Evolutionary conservation across 1,139 yeast species (phyloP), one percentile per base, ranked within the genome.

Genomic region (Candida mesenterica): DNA sequence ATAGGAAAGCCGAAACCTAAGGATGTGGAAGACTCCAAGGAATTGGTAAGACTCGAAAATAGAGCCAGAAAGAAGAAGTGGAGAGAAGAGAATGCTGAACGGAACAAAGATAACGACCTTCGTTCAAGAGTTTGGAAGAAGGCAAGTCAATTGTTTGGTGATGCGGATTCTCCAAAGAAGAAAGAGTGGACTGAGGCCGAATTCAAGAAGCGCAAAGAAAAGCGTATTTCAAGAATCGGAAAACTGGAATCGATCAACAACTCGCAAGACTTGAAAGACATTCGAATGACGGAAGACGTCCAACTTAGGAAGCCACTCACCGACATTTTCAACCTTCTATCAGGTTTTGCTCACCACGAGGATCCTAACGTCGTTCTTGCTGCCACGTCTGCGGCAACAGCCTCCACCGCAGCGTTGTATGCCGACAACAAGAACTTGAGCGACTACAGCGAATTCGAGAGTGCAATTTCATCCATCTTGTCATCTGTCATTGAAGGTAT

Each of bases 11-110:
- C 31, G 4, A 61, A 57, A 41, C 60, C 61, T 0, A 59, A 54
- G 23, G 66, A 64, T 31, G 49, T 62, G 3, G 57, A 61, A 8
- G 74, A 68, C 37, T 53, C 61, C 36, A 76, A 75, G 41, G 94
- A 85, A 45, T 72, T 79, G 44, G 67, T 78, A 7, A 63, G 87
- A 28, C 55, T 77, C 18, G 95, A 82, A 38, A 89, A 89, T 50
- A 71, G 96, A 33, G 92, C 85, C 43, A 72, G 97, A 26, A 92
- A 92, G 62, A 82, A 89, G 62, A 77, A 79, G 48, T 92, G 97
- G 97, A 76, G 97, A 53, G 92, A 81, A 43, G 82, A 79, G 24
- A 89, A 90, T 55, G 75, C 77, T 12, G 84, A 83, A 43, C 72
- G 94, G 44, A 90, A 90, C 55, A 82, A 87, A 61, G 96, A 88